A percentile compares a stretch with the other conserved stretches of the same genome.
Conservation (phyloP, 495 filamentous ascomycete genomes). For the Penicillium simplicissimum region DNA sequence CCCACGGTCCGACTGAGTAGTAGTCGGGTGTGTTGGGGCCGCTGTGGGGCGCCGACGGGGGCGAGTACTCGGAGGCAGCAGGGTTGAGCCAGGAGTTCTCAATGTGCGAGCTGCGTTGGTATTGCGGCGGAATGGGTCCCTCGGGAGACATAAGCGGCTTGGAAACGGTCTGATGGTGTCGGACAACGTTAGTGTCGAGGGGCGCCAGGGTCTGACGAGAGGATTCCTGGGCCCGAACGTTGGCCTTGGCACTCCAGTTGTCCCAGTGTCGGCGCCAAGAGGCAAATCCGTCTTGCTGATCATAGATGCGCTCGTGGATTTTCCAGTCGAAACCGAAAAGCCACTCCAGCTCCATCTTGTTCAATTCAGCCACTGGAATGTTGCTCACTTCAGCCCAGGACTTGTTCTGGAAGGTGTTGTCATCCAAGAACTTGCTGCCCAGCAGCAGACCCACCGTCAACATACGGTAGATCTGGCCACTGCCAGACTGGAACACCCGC, state of each 20-base stretch:
- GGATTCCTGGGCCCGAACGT: slow-evolving; percentile 52
- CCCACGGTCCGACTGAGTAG: slow-evolving; percentile 56
- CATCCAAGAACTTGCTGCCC: slow-evolving; percentile 97
- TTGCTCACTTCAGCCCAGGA: slow-evolving; percentile 98
- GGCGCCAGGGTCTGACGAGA: slow-evolving; percentile 63
- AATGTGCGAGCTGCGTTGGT: slow-evolving; percentile 49
- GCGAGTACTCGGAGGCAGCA: slow-evolving; percentile 61
- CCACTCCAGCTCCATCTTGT: slow-evolving; percentile 91
- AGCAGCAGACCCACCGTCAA: slow-evolving; percentile 85
- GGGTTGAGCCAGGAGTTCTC: slow-evolving; percentile 56
- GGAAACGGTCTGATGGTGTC: slow-evolving; percentile 41
- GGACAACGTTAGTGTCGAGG: slow-evolving; percentile 65
- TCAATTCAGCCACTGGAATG: slow-evolving; percentile 84
- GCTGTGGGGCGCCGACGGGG: slow-evolving; percentile 66
- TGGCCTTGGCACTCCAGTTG: slow-evolving; percentile 67
- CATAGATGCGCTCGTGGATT: slow-evolving; percentile 83
- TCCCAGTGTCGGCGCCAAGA: slow-evolving; percentile 86
- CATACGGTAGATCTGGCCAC: slow-evolving; percentile 84
- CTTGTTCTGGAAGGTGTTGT: slow-evolving; percentile 99
- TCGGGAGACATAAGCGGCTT: slow-evolving; percentile 54
- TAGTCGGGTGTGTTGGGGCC: slow-evolving; percentile 64
- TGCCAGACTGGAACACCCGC: slow-evolving; percentile 57
- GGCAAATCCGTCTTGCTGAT: slow-evolving; percentile 74
- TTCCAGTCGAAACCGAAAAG: slow-evolving; percentile 80
- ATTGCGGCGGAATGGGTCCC: slow-evolving; percentile 51